Conservation (phyloP, 129 eudicot species). For the carrot (Daucus carota) region DNA sequence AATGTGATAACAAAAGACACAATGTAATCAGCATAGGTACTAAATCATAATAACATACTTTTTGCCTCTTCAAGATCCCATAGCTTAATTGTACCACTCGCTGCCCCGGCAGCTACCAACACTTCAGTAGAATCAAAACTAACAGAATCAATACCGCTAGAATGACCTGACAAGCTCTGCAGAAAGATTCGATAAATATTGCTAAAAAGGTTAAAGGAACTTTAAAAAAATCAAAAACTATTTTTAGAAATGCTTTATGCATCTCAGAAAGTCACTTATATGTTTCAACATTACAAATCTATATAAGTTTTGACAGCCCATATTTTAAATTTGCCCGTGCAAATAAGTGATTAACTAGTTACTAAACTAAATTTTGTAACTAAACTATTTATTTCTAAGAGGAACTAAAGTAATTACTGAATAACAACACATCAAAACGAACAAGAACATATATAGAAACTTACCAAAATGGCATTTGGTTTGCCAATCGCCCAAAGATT, state of each 20-base stretch:
- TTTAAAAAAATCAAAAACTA: neutral
- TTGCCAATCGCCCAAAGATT: conserved; percentile 99
- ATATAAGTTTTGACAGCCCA: too few species aligned
- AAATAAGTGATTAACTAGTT: neutral
- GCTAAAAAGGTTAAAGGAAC: neutral
- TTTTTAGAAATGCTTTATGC: neutral
- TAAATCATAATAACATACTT: conserved; percentile 37
- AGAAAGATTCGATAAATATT: conserved; percentile 14
- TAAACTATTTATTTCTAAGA: neutral
- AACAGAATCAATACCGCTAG: conserved; percentile 99
- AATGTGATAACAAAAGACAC: conserved; percentile 1
- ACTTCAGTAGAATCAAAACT: conserved; percentile 97
- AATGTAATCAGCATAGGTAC: neutral
- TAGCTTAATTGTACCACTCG: conserved; percentile 96
- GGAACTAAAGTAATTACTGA: neutral
- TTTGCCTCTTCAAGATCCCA: conserved; percentile 99
- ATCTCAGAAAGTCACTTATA: neutral
- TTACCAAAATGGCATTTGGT: conserved; percentile 84
- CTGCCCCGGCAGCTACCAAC: conserved; percentile 96
- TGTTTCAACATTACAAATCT: neutral
- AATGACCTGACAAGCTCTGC: conserved; percentile 96
- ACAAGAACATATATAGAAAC: conserved; percentile 14
- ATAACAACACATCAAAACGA: neutral
- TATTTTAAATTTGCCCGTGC: neutral
- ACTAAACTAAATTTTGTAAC: neutral